phyloP scores from a whole-genome alignment of 768 basidiomycete species.

The Clavulina sp. region DNA sequence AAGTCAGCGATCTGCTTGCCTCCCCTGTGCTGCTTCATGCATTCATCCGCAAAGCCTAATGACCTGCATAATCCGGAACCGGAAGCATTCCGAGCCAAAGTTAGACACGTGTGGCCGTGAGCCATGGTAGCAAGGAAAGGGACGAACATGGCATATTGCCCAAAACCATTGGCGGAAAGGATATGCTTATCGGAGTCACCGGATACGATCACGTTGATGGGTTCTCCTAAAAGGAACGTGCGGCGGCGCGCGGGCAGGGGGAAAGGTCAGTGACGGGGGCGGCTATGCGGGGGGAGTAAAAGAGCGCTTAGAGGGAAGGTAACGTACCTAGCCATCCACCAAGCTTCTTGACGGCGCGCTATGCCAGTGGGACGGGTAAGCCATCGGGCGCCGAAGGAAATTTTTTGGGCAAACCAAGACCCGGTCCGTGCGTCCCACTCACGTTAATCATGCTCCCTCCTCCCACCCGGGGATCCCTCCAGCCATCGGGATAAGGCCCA shows the following conservation, averaged over 20 bases:
- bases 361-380: neutral
- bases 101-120: neutral
- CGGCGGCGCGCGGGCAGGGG: neutral
- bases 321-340: neutral
- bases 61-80: slow-evolving; percentile 28
- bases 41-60: slow-evolving; percentile 68
- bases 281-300: neutral
- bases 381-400: neutral
- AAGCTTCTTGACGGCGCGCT: neutral
- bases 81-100: neutral
- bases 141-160: slow-evolving; percentile 45
- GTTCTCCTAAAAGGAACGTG: slow-evolving; percentile 45
- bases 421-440: slow-evolving; percentile 14
- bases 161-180: slow-evolving; percentile 56
- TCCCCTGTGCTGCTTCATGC: slow-evolving; percentile 63
- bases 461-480: slow-evolving; percentile 50
- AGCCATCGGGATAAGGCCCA: slow-evolving; percentile 16
- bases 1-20: slow-evolving; percentile 61
- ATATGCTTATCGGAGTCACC: slow-evolving; percentile 62
- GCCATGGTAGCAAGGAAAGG: neutral
- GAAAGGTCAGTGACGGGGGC: slow-evolving; percentile 2
- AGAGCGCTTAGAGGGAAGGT: slow-evolving; percentile 1
- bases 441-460: slow-evolving; percentile 70
- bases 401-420: neutral
- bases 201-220: slow-evolving; percentile 70